Conservation (phyloP, 1,284 basidiomycete species). For the Ceratobasidium sp. region DNA sequence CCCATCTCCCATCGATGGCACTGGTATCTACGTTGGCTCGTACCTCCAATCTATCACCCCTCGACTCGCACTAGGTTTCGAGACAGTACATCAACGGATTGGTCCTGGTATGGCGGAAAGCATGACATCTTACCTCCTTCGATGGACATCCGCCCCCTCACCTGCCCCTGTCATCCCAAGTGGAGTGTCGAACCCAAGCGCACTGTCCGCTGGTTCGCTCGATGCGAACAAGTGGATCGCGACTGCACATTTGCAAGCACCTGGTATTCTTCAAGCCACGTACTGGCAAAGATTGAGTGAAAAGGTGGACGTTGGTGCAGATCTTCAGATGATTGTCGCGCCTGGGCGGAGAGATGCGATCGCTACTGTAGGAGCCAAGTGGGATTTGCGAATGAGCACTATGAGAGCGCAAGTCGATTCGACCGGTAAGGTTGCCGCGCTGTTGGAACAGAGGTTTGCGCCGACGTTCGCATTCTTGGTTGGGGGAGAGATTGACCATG, state of each 20-base stretch:
- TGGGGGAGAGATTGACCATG: constrained; percentile 97
- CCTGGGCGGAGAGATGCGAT: constrained; percentile 89
- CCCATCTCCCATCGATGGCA: constrained; percentile 87
- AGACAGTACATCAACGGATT: constrained; percentile 83
- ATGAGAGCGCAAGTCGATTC: constrained; percentile 94
- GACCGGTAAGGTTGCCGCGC: constrained; percentile 92
- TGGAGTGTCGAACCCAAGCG: constrained; percentile 17
- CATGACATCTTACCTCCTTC: constrained; percentile 88
- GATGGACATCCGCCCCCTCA: constrained; percentile 73
- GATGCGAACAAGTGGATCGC: constrained; percentile 85
- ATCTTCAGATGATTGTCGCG: constrained; percentile 86
- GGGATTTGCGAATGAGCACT: constrained; percentile 93
- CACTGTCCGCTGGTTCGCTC: constrained; percentile 47
- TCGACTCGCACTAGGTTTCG: constrained; percentile 90
- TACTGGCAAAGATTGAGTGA: constrained; percentile 98
- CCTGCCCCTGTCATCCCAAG: constrained; percentile 53
- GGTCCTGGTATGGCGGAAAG: constrained; percentile 78
- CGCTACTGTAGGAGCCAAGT: constrained; percentile 94
- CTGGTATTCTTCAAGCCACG: constrained; percentile 89
- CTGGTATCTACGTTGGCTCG: constrained; percentile 95
- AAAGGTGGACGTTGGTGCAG: constrained; percentile 98
- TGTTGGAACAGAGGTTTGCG: constrained; percentile 95
- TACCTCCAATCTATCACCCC: constrained; percentile 97
- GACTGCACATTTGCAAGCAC: constrained; percentile 90
- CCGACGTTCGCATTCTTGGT: constrained; percentile 96